A percentile compares a stretch with the other conserved stretches of the same genome.
phyloP scores from a whole-genome alignment of 2,329 filamentous ascomycete species.

The Fragosphaeria purpurea region DNA sequence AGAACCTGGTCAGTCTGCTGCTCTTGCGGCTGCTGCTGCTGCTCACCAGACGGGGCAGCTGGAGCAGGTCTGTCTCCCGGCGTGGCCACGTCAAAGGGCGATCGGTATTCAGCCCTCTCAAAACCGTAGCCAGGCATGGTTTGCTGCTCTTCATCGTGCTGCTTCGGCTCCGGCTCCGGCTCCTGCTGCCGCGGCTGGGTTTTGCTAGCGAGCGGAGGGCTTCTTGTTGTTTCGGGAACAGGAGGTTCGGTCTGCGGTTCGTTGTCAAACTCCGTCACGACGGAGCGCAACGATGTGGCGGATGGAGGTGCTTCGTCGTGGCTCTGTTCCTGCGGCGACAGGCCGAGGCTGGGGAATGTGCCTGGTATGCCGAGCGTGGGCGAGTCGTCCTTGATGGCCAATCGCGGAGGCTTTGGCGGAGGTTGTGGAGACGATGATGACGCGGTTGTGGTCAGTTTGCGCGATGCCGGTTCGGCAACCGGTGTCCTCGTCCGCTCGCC shows the following conservation, averaged over 20 bases:
- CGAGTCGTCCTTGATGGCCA: constrained; percentile 37
- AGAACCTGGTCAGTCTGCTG: background rate
- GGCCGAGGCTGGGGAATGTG: constrained; percentile 39
- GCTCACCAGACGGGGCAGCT: background rate
- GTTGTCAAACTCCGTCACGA: constrained; percentile 61
- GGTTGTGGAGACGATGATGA: too few relatives aligned
- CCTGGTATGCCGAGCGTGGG: constrained; percentile 59
- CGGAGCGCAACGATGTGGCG: constrained; percentile 48
- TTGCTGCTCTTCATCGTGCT: background rate
- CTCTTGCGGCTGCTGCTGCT: background rate
- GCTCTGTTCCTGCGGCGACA: constrained; percentile 20
- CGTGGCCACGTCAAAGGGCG: constrained; percentile 11
- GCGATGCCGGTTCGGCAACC: background rate
- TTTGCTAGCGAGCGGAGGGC: background rate
- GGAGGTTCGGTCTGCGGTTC: constrained; percentile 55
- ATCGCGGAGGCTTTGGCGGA: too few relatives aligned
- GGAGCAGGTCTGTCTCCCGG: constrained; percentile 2
- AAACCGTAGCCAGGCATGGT: background rate
- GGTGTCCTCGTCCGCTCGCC: background rate
- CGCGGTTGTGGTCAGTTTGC: background rate
- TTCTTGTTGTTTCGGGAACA: constrained; percentile 15
- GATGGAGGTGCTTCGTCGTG: constrained; percentile 44
- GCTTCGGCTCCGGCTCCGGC: background rate
- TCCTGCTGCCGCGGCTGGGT: background rate
- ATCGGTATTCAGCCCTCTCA: constrained; percentile 11